These are phyloP conservation scores for Themeda triandra DNA, from an alignment of 176 grass and related monocot genomes.

Conservation along the genomic window DNA sequence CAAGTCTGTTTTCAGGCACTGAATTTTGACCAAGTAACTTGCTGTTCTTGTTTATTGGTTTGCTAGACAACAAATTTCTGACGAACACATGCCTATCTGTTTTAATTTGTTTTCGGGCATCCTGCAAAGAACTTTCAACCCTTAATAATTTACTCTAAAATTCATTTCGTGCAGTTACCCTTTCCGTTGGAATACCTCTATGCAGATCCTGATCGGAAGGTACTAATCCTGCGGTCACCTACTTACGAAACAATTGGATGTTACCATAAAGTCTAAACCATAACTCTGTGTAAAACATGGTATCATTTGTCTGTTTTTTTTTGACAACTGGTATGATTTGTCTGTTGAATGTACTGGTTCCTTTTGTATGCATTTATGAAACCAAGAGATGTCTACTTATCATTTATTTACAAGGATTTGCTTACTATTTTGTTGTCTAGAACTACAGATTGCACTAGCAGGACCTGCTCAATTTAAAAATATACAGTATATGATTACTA, in stretches of 20 bases:
- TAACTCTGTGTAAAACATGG: neutral
- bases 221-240: neutral
- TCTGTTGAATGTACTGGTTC: neutral
- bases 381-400: neutral
- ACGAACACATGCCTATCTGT: neutral
- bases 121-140: neutral
- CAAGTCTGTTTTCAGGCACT: neutral
- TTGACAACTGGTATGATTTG: no score
- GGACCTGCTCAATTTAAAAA: no score
- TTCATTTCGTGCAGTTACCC: constrained; percentile 60
- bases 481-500: no score
- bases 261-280: neutral
- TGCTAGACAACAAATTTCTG: neutral
- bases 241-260: constrained; percentile 11
- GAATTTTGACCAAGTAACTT: neutral
- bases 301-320: neutral
- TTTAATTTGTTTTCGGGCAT: neutral
- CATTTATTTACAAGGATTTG: neutral
- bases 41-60: neutral
- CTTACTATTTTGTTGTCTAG: neutral
- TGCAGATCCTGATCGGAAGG: constrained; percentile 83
- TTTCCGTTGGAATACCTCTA: constrained; percentile 88
- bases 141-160: neutral
- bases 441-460: neutral
- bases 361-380: neutral